phyloP scores from a whole-genome alignment of 257 asterid species.

The Fraxinus americana region DNA sequence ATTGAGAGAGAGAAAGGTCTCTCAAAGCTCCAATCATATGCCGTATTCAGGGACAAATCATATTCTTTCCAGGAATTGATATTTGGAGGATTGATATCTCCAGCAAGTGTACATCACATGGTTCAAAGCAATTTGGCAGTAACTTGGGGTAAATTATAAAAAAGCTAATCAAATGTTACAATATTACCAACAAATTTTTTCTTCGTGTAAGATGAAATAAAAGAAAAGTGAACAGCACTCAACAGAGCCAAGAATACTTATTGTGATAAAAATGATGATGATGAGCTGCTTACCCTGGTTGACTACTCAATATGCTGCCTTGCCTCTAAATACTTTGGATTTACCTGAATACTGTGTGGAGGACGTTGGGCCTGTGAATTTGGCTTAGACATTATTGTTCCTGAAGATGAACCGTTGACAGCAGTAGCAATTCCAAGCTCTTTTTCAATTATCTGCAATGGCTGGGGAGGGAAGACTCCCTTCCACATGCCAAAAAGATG shows the following conservation, averaged over 20 bases:
- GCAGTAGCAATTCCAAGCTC: slow-evolving; percentile 76
- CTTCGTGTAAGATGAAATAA: neutral
- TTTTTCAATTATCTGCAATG: slow-evolving; percentile 76
- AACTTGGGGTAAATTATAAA: neutral
- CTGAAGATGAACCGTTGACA: slow-evolving; percentile 66
- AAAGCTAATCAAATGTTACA: neutral
- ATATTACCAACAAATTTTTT: neutral
- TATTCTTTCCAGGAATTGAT: neutral
- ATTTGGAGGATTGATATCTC: neutral
- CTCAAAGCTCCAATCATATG: neutral
- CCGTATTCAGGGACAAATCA: neutral
- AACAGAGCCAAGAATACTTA: slow-evolving; percentile 1
- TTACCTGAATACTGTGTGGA: slow-evolving; percentile 80
- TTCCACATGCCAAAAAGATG: slow-evolving; percentile 97
- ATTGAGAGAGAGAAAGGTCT: no score
- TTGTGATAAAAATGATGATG: neutral
- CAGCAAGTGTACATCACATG: slow-evolving; percentile 12
- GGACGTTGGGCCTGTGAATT: slow-evolving; percentile 78
- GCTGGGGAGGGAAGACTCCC: slow-evolving; percentile 77
- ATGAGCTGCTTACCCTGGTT: slow-evolving; percentile 51
- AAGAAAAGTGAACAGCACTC: neutral
- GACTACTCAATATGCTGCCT: slow-evolving; percentile 69
- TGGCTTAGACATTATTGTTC: slow-evolving; percentile 39
- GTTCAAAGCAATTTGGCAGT: neutral
- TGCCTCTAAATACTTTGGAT: slow-evolving; percentile 89